Evolutionary conservation across 305 asterid genomes (phyloP).

Genomic region (Salvia sclarea): DNA sequence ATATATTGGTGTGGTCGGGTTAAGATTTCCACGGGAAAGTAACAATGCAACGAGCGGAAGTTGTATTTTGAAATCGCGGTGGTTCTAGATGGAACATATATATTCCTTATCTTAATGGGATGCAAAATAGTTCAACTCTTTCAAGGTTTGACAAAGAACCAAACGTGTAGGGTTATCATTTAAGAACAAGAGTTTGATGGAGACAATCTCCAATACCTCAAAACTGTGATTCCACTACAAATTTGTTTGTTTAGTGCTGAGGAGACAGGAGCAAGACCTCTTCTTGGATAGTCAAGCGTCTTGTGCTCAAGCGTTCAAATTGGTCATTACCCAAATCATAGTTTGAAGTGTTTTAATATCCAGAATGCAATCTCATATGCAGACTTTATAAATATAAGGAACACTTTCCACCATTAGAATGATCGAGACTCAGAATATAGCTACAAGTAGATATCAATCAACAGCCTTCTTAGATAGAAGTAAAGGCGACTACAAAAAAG

Average conservation of each 20-base stretch:
- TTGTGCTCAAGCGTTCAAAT: background rate
- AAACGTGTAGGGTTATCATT: background rate
- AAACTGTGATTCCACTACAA: background rate
- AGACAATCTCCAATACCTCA: background rate
- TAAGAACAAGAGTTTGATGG: background rate
- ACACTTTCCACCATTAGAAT: background rate
- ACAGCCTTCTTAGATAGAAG: background rate
- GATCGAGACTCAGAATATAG: background rate
- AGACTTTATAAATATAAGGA: background rate
- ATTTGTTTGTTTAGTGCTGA: background rate
- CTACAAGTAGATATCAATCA: background rate
- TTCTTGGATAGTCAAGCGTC: background rate
- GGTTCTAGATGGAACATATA: background rate
- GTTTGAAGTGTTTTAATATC: background rate
- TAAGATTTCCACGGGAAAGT: too few species aligned
- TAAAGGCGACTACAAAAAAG: background rate
- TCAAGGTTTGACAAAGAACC: background rate
- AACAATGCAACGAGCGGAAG: background rate
- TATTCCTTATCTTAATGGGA: background rate
- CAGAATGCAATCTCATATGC: background rate
- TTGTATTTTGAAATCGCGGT: background rate
- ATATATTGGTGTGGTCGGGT: background rate
- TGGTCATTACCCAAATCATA: background rate
- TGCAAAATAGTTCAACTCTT: background rate
- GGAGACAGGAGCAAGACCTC: background rate